Percentiles rank a stretch among this genome's conserved stretches.
These are phyloP conservation scores for Clitoria ternatea DNA, from an alignment of 306 rosid species.

Conservation along the genomic window DNA sequence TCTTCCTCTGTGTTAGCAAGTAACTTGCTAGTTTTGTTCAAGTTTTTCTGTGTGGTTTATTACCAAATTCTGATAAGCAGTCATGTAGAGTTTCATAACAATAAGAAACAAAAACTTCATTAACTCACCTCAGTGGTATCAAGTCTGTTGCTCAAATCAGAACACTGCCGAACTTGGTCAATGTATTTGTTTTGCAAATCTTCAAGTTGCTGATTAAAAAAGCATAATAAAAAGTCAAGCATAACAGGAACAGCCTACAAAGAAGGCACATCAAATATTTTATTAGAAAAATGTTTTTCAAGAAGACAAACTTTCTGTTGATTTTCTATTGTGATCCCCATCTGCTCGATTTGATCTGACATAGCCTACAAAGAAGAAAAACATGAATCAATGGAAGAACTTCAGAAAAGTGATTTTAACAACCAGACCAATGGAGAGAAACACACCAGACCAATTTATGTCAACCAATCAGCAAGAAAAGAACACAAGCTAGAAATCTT, in stretches of 20 bases:
- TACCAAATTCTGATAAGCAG: not conserved
- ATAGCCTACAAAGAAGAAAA: constrained; percentile 55
- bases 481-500: not conserved
- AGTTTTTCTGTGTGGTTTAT: constrained; percentile 50
- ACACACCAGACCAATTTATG: not conserved
- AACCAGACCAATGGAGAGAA: not conserved
- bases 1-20: constrained; percentile 72
- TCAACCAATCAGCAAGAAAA: not conserved
- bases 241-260: not conserved
- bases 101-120: not conserved
- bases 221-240: constrained; percentile 10
- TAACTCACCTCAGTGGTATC: constrained; percentile 75
- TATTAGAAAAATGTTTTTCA: not conserved
- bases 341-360: constrained; percentile 94
- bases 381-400: not conserved
- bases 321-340: constrained; percentile 61
- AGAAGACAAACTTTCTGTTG: constrained; percentile 69
- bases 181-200: constrained; percentile 61
- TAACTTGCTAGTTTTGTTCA: constrained; percentile 58
- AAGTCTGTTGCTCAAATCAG: constrained; percentile 68
- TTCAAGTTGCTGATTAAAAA: constrained; percentile 58
- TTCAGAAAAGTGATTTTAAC: not conserved
- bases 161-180: constrained; percentile 64
- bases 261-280: not conserved
- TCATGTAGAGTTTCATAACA: not conserved